Base-by-base conservation (phyloP, 2,329 filamentous ascomycete species). In the Fusarium sp. region DNA sequence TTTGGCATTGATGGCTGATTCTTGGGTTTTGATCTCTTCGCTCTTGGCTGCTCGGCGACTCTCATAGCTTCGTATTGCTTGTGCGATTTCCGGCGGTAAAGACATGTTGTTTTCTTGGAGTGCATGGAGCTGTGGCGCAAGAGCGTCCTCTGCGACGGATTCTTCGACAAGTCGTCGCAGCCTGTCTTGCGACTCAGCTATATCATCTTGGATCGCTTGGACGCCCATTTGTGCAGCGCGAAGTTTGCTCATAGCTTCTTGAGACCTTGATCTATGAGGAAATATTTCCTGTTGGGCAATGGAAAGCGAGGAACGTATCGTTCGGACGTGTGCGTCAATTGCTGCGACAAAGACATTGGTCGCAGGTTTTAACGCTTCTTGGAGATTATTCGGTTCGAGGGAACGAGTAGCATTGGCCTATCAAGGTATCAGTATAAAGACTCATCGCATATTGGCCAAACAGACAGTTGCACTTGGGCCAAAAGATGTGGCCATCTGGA, bases 51-150 rank as follows among this genome's bases (percentile, higher is more conserved):
- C 72, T 41, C 76, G 62, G 21, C 73, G 67, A 6, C 72, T 72
- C 29, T 78, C 74, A 44, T 78, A 78, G 57, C 66, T 73, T 14
- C 75, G 69, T 57, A 78, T 78, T 15, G 76, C 76, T 54, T 78
- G 68, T 21, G 76, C 76, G 51, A 78, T 78, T 51, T 78, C 76
- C 6, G 73, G 76, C 2, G 76, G 76, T 14, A 78, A 59, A 15
- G 73, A 60, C 73, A 77, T 77, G 38, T 77, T 77, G 39, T 78
- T 76, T 33, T 78, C 76, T 46, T 76, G 76, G 3, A 78, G 74
- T 12, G 76, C 76, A 15, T 76, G 76, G 10, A 78, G 72, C 31
- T 78, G 76, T 9, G 76, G 76, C 14, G 74, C 73, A 31, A 78
- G 59, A 21, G 73, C 73, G 6, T 76, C 76, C 41, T 78, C 74